Conservation (phyloP, 768 basidiomycete genomes). For the Naganishia vaughanmartiniae region DNA sequence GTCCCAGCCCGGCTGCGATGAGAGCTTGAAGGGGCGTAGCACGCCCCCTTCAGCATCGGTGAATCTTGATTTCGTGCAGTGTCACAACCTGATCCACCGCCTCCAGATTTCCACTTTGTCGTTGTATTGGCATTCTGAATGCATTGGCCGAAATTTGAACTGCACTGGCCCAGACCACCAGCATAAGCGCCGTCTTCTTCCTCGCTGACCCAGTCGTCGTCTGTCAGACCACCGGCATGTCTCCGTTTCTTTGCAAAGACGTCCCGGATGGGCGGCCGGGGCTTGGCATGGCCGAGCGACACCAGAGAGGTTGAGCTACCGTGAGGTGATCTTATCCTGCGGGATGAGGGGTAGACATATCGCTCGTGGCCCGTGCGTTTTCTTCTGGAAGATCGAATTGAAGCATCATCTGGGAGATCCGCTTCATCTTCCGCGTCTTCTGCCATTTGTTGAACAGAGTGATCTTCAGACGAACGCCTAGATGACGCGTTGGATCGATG, state of each 20-base stretch:
- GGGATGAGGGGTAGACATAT: constrained; percentile 57
- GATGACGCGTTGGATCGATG: constrained; percentile 73
- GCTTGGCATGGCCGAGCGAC: constrained; percentile 20
- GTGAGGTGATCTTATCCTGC: constrained; percentile 57
- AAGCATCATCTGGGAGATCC: constrained; percentile 31
- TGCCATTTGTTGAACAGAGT: constrained; percentile 51
- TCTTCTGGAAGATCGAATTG: constrained; percentile 13
- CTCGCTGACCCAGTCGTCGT: constrained; percentile 51
- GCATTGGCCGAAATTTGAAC: constrained; percentile 10
- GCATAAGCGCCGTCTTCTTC: constrained; percentile 47
- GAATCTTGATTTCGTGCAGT: constrained; percentile 19
- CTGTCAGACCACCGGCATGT: constrained; percentile 27
- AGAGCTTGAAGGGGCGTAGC: not conserved
- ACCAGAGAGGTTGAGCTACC: constrained; percentile 57
- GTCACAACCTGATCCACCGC: constrained; percentile 1
- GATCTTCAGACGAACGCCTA: constrained; percentile 74
- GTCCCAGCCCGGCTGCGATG: not conserved
- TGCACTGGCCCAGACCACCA: constrained; percentile 50
- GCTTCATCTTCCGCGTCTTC: constrained; percentile 58
- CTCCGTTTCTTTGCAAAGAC: constrained; percentile 48
- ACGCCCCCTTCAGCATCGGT: constrained; percentile 13
- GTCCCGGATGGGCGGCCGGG: constrained; percentile 44
- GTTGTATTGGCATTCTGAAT: not conserved
- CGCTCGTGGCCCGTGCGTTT: constrained; percentile 25
- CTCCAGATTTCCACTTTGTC: not conserved